Base-by-base conservation (phyloP, 345 rosid genomes). In the Eucalyptus guilfoylei region DNA sequence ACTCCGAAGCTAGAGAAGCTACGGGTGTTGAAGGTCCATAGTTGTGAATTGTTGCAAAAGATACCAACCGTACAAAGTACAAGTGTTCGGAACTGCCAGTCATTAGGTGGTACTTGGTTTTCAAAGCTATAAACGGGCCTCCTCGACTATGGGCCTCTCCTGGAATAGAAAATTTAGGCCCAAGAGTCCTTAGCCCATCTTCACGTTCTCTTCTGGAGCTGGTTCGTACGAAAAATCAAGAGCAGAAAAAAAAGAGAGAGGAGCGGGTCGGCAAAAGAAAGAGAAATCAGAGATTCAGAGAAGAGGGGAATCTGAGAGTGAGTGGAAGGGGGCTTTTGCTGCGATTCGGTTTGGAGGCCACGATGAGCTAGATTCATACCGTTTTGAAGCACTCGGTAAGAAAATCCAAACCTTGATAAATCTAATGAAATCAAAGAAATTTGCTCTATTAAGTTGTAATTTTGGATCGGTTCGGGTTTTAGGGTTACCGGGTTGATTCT, bases 1-100 rank as follows among this genome's bases (percentile, higher is more conserved):
- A 2, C 21, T 14, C 11, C 5, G 21, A n/a, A 64, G 40, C 76
- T n/a, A 8, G 80, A 67, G 80, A 67, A 37, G 28, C 81, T 72
- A 1, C 3, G 23, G 14, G 5, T 4, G 6, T 34, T 72, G 26
- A 5, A 12, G 6, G 28, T 72, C 44, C 2, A 0, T 12, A 0
- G 0, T 9, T 72, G 44, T 17, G 8, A 2, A 37, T 19, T 24
- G 2, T 2, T 72, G 81, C 45, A 24, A 37, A 72, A 10, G 45
- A 19, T 37, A 24, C 81, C 81, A 5, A 24, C 0, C 1, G 0
- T 10, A 10, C 26, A 2, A 9, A 10, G 2, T 37, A 7, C 14
- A 21, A 3, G 14, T 3, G 12, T 23, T 69, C 8, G 24, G 21
- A 6, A 23, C 17, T 32, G 2, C 1, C 40, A 11, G 52, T 49